Evolutionary conservation across 2,329 filamentous ascomycete species (phyloP), one percentile per base, ranked within the genome.

Genomic region (Lachnellula occidentalis): DNA sequence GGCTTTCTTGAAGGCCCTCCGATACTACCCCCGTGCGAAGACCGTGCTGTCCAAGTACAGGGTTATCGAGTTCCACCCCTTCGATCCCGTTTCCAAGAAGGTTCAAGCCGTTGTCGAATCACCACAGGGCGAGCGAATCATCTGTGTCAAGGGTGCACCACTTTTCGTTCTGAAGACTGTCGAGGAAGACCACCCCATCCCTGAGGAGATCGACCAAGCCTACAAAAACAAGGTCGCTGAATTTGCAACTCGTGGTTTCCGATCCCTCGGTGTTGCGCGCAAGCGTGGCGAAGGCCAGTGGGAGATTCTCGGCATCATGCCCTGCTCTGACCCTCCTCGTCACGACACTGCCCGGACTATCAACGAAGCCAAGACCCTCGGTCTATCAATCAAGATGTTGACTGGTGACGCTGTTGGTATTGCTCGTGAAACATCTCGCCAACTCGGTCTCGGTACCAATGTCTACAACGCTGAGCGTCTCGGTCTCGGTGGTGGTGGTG

Each of bases 301-400:
- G 90, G 89, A 95, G 73, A 92, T 96, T 65, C 85, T 96, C 65
- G 90, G 90, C 67, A 95, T 96, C 68, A 92, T 95, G 88, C 90
- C 91, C 69, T 95, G 90, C 81, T 90, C 86, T 66, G 90, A 95
- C 72, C 91, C 91, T 66, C 90, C 90, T 64, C 88, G 91, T 69
- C 85, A 95, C 77, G 90, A 95, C 69, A 95, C 91, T 65, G 89
- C 86, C 67, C 88, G 89, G 72, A 95, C 91, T 58, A 88, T 95
- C 76, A 87, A 88, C 72, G 90, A 95, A 74, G 90, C 90, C 68
- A 92, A 94, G 80, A 81, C 78, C 61, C 83, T 95, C 56, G 90
- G 90, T 78, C 79, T 95, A 58, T 91, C 87, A 64, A 91, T 95
- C 76, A 95, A 95, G 81, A 95, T 95, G 90, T 82, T 95, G 76